Evolutionary conservation across 371 early-diverging fungal genomes (phyloP), one percentile per base, ranked within the genome.

Genomic region (Mortierella sp.): DNA sequence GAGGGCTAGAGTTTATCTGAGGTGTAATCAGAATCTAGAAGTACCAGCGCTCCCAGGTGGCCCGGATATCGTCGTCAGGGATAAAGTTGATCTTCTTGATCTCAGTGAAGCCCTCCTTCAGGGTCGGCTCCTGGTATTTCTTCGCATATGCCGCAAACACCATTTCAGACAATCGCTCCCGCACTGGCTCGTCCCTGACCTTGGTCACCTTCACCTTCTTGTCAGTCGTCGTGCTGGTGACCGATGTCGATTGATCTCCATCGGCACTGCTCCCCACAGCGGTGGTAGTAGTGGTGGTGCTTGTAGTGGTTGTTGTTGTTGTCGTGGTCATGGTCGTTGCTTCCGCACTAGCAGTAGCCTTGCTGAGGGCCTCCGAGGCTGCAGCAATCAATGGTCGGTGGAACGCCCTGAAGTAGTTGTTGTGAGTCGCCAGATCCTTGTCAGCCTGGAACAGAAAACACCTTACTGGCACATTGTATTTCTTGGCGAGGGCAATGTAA

Each of bases 371-470:
- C 24, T 72, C 75, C n/a, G 71, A 72, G 4, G 75, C 82, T n/a
- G 72, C 83, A 38, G 72, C 83, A 24, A 80, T 38, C 56, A 87
- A 49, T 32, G 83, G 71, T 11, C 76, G 77, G 46, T 87, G 87
- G 56, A 85, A 80, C 11, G 91, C 92, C 46, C 97, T 89, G 74
- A 92, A 96, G 46, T 84, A 83, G 82, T 97, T 95, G 88, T 97
- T 96, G 89, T 98, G 98, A 24, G 87, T 81, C 1, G 95, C 93
- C 41, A 97, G 83, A 4, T 93, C 91, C 70, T 91, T 89, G 46
- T 91, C 79, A 18, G 92, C 91, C 35, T 83, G 87, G 82, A 97
- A 95, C 46, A 92, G 88, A 76, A 97, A 92, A 54, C 95, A 94
- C 18, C 95, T 90, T 1, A 92, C 91, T 12, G 94, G 93, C 3